phyloP scores from a whole-genome alignment of 2,329 filamentous ascomycete species.

The Tricladium varicosporioides region DNA sequence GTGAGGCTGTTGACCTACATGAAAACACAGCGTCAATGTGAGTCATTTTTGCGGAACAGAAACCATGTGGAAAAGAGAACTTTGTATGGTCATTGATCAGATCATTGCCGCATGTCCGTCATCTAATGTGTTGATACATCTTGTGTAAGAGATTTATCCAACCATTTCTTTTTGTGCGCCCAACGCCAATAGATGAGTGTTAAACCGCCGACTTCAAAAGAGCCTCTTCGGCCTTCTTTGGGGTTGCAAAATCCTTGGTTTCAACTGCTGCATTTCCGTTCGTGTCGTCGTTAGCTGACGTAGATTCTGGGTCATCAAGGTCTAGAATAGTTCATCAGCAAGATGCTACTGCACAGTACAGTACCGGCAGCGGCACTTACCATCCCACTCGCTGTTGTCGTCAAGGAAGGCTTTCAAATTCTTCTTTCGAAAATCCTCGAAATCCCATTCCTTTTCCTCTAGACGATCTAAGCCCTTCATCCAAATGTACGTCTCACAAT shows the following conservation, averaged over 20 bases:
- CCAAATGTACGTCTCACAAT: constrained; percentile 65
- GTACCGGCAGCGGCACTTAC: constrained; percentile 12
- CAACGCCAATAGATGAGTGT: background rate
- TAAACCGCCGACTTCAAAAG: background rate
- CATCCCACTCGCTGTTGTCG: constrained; percentile 25
- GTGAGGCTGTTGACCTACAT: background rate
- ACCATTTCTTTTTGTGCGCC: background rate
- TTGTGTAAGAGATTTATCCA: background rate
- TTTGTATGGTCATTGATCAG: background rate
- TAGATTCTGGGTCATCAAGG: background rate
- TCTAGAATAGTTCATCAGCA: background rate
- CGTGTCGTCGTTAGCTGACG: too few species aligned
- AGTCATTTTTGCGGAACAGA: background rate
- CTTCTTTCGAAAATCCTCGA: constrained; percentile 74
- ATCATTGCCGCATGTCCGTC: background rate
- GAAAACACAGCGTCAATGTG: background rate
- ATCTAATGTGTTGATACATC: background rate
- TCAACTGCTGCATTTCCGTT: background rate
- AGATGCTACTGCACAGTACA: background rate
- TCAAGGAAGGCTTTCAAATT: constrained; percentile 57
- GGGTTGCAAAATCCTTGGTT: background rate
- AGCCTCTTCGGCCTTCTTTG: background rate
- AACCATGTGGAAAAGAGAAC: too few species aligned
- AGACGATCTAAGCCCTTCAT: constrained; percentile 46
- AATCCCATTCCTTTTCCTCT: constrained; percentile 82